phyloP scores from a whole-genome alignment of 1,139 yeast species.

The Citeromyces hawaiiensis region DNA sequence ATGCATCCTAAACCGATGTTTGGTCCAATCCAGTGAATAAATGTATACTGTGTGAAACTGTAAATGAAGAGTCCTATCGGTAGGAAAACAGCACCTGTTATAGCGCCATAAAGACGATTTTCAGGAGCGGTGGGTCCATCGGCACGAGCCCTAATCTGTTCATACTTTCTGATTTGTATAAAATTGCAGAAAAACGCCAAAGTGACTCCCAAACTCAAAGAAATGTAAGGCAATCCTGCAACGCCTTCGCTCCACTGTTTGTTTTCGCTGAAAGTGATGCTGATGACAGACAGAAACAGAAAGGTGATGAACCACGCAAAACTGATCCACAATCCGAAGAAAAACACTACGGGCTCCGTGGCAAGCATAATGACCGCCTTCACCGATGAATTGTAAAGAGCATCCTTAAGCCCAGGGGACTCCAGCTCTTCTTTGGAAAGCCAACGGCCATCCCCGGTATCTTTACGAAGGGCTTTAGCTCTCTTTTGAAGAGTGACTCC shows the following conservation, averaged over 20 bases:
- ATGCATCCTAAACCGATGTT: slow-evolving; percentile 44
- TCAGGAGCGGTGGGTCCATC: slow-evolving; percentile 53
- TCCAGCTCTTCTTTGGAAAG: slow-evolving; percentile 34
- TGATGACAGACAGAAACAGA: slow-evolving; percentile 57
- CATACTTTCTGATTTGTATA: slow-evolving; percentile 43
- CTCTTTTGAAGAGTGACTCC: slow-evolving; percentile 34
- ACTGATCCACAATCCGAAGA: slow-evolving; percentile 48
- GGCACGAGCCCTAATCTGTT: slow-evolving; percentile 30
- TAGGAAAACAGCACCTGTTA: slow-evolving; percentile 47
- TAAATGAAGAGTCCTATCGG: slow-evolving; percentile 43
- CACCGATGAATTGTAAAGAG: slow-evolving; percentile 30
- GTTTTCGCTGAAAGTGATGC: slow-evolving; percentile 51
- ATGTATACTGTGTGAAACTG: slow-evolving; percentile 52
- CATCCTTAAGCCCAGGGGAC: slow-evolving; percentile 23
- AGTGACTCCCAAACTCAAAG: slow-evolving; percentile 56
- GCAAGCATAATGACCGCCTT: slow-evolving; percentile 36
- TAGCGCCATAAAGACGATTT: slow-evolving; percentile 48
- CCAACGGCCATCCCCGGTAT: slow-evolving; percentile 40
- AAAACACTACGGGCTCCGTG: slow-evolving; percentile 41
- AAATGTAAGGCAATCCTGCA: slow-evolving; percentile 61
- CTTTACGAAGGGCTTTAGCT: slow-evolving; percentile 37
- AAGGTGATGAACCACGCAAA: slow-evolving; percentile 41
- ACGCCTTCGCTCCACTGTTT: slow-evolving; percentile 47
- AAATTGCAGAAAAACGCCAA: slow-evolving; percentile 39
- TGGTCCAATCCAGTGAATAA: slow-evolving; percentile 52